Conservation (phyloP, 371 early-diverging fungal genomes). For the Batkoa obscura region DNA sequence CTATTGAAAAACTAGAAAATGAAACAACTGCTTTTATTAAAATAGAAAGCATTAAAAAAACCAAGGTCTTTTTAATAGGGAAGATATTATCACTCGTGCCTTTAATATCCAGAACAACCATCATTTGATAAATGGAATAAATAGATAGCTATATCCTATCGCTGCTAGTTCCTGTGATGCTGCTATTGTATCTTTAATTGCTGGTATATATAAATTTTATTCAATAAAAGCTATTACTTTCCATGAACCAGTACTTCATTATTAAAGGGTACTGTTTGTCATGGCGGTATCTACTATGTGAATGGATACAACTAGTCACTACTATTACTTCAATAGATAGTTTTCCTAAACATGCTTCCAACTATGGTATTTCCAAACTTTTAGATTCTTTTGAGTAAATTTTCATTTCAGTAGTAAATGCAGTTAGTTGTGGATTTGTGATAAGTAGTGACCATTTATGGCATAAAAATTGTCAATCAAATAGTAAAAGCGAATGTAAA, state of each 20-base stretch:
- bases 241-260: background rate
- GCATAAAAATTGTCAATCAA: slow-evolving; percentile 17
- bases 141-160: background rate
- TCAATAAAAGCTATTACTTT: background rate
- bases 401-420: slow-evolving; percentile 25
- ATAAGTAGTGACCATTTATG: slow-evolving; percentile 17
- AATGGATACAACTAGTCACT: slow-evolving; percentile 4
- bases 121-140: slow-evolving; percentile 10
- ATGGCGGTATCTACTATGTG: background rate
- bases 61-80: background rate
- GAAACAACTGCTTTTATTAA: background rate
- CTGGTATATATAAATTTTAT: background rate
- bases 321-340: background rate
- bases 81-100: background rate
- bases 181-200: background rate
- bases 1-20: slow-evolving; percentile 9
- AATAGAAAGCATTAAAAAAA: background rate
- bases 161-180: background rate
- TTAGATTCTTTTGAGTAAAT: slow-evolving; percentile 11
- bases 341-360: background rate
- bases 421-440: slow-evolving; percentile 24
- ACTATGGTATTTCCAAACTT: background rate
- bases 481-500: slow-evolving; percentile 10
- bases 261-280: background rate
- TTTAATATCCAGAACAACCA: background rate